phyloP scores from a whole-genome alignment of 768 basidiomycete species.

The Mycena floridula region DNA sequence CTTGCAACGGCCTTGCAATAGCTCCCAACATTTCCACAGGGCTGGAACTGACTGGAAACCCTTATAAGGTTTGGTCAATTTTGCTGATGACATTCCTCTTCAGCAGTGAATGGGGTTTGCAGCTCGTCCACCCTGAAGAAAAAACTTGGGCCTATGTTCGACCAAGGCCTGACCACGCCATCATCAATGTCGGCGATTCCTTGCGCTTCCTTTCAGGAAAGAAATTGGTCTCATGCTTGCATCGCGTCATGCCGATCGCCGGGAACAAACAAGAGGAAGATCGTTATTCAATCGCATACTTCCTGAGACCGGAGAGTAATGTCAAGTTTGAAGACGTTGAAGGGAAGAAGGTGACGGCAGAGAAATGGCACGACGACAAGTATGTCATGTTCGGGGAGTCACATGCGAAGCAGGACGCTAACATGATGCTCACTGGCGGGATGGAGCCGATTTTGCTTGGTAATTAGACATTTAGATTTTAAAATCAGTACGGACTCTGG shows the following conservation, averaged over 20 bases:
- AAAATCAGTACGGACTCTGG: too few species aligned
- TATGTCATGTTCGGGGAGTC: conserved; percentile 7
- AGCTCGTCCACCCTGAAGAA: conserved; percentile 3
- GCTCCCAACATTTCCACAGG: too few species aligned
- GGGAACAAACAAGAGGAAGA: conserved; percentile 5
- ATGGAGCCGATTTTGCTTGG: conserved; percentile 8
- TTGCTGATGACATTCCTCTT: conserved; percentile 8
- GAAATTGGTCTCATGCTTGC: conserved; percentile 6
- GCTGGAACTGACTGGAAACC: too few species aligned
- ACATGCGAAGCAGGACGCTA: conserved; percentile 8
- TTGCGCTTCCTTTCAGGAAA: conserved; percentile 9
- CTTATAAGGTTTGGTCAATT: too few species aligned
- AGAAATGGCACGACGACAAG: conserved; percentile 10
- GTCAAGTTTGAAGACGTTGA: conserved; percentile 5
- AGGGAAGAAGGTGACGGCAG: conserved; percentile 5
- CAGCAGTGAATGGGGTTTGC: conserved; percentile 8
- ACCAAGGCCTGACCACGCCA: conserved; percentile 7
- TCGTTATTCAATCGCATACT: conserved; percentile 9
- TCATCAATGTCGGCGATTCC: conserved; percentile 10
- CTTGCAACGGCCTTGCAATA: too few species aligned
- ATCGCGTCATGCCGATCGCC: conserved; percentile 6
- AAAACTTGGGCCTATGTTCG: conserved; percentile 6
- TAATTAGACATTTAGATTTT: too few species aligned
- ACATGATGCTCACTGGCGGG: conserved; percentile 8
- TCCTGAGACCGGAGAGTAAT: conserved; percentile 7